A percentile compares a stretch with the other conserved stretches of the same genome.
These are phyloP conservation scores for Xylogone sp. DNA, from an alignment of 2,329 filamentous ascomycete genomes.

Conservation along the genomic window DNA sequence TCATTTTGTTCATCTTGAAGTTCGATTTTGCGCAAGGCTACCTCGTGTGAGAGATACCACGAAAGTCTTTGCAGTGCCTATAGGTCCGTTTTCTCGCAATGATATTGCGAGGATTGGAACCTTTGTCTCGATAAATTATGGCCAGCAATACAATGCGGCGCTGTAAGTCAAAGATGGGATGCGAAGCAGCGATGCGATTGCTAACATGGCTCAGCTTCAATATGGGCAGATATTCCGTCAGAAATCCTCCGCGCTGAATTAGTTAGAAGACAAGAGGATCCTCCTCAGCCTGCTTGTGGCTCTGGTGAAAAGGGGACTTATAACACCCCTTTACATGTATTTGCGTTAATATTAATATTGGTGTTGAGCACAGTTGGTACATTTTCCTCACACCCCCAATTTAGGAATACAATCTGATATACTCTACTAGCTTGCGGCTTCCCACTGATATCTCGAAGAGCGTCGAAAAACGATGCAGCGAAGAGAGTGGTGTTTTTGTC, in stretches of 20 bases:
- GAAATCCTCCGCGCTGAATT: constrained; percentile 45
- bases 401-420: constrained; percentile 5
- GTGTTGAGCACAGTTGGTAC: constrained; percentile 47
- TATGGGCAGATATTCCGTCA: constrained; percentile 21
- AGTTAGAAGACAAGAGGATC: constrained; percentile 39
- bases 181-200: background rate
- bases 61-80: background rate
- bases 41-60: no score
- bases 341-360: constrained; percentile 54
- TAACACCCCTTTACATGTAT: constrained; percentile 52
- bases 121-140: background rate
- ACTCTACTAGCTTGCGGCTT: constrained; percentile 29
- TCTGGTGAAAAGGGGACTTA: constrained; percentile 46
- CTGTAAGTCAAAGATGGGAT: background rate
- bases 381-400: constrained; percentile 3
- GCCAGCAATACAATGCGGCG: background rate
- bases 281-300: constrained; percentile 45
- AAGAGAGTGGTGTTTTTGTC: constrained; percentile 47
- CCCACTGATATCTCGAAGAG: constrained; percentile 26
- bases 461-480: constrained; percentile 20
- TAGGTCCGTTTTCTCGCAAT: background rate
- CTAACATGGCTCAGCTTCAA: constrained; percentile 15
- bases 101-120: background rate
- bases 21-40: no score
- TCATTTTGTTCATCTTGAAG: no score